phyloP scores from a whole-genome alignment of 2,329 filamentous ascomycete species.

The Tricladium varicosporioides region DNA sequence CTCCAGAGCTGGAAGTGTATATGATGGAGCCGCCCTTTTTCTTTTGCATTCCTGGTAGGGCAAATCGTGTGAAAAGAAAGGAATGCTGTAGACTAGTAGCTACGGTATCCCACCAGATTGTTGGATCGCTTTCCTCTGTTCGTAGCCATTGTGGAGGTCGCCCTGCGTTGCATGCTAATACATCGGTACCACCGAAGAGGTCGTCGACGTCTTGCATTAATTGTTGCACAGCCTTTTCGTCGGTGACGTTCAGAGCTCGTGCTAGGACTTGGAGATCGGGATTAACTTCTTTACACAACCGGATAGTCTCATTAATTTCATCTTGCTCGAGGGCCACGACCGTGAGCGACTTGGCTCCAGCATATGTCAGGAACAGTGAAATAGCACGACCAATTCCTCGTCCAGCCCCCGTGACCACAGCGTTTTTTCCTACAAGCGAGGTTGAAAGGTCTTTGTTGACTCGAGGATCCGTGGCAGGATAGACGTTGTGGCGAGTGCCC shows the following conservation, averaged over 20 bases:
- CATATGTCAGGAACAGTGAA: constrained; percentile 12
- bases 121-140: neutral
- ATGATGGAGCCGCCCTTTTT: neutral
- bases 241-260: neutral
- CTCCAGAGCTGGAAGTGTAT: constrained; percentile 3
- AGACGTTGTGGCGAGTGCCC: neutral
- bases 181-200: neutral
- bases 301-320: constrained; percentile 1
- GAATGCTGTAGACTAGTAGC: neutral
- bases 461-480: constrained; percentile 1
- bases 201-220: constrained; percentile 1
- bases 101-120: constrained; percentile 5
- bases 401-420: constrained; percentile 1
- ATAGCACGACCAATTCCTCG: constrained; percentile 17
- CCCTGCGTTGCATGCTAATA: constrained; percentile 1
- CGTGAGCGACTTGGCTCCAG: constrained; percentile 9
- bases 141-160: constrained; percentile 3
- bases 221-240: neutral
- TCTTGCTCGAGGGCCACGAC: constrained; percentile 1
- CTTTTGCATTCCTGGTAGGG: neutral
- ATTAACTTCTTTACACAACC: neutral
- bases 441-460: neutral
- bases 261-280: neutral
- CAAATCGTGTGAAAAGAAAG: constrained; percentile 1
- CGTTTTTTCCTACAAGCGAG: constrained; percentile 1